Evolutionary conservation across 768 basidiomycete species (phyloP), one percentile per base, ranked within the genome.

Genomic region (Tubosaeta brunneosetosa): DNA sequence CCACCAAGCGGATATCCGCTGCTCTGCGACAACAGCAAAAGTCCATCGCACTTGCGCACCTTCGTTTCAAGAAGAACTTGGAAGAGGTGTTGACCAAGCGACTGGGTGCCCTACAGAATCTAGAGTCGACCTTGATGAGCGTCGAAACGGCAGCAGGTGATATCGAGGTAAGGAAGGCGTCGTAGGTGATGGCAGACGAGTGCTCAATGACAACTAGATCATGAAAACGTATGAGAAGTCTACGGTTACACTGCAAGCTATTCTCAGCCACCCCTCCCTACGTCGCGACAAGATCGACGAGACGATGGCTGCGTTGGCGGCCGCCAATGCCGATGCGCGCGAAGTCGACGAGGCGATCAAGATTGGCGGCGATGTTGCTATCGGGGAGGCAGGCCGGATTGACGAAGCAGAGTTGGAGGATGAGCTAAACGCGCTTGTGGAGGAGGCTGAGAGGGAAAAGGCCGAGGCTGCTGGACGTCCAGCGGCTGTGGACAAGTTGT

Each of bases 61-160:
- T 97, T n/a, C 81, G 87, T 37, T 83, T 86, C 29, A 85, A 85
- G 60, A 95, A 92, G 63, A 83, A 83, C 49, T 72, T 94, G 7
- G 87, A 94, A 58, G 88, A 86, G 12, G 68, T 94, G 0, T 71
- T 94, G 14, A 71, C 72, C 26, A 92, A 92, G 63, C 84, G 93
- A 12, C 67, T 94, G 3, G 79, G 75, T 10, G 85, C 91, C 1
- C 72, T 92, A 6, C 80, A 83, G 51, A 88, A 83, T 34, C 73
- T 97, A 8, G 84, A 88, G 57, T 74, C 81, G 12, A 92, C 93
- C 0, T 67, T 97, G 34, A 72, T 91, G 42, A 79, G 82, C 42
- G 91, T 97, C 6, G 92, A 98, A 70, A 80, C 84, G 3, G 90
- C 94, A n/a, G 89, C 89, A 27, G 86, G 86, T 3, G 89, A 97